phyloP scores from a whole-genome alignment of 176 grass and related monocot species.

The Musa beccarii region DNA sequence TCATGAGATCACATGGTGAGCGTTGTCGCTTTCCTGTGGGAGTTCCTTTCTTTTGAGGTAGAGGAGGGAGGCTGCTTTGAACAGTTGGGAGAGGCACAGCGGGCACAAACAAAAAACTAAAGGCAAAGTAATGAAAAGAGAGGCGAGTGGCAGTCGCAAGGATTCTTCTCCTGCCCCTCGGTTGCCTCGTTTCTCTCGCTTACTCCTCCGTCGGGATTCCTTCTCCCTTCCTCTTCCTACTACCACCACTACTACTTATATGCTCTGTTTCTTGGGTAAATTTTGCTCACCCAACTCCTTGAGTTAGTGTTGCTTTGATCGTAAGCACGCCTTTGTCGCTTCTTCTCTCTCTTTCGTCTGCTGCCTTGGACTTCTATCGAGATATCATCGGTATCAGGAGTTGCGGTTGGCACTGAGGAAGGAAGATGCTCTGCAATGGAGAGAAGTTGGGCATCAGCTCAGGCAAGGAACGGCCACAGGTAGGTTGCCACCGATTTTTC shows the following conservation, averaged over 20 bases:
- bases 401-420: not conserved
- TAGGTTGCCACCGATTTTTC: not conserved
- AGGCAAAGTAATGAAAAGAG: not conserved
- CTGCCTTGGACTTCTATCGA: too few species aligned
- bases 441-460: not conserved
- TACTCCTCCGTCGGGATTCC: slow-evolving; percentile 3
- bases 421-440: slow-evolving; percentile 5
- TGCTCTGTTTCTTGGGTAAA: not conserved
- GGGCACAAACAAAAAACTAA: not conserved
- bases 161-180: slow-evolving; percentile 2
- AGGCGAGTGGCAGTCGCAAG: slow-evolving; percentile 13
- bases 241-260: not conserved
- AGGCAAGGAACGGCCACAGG: slow-evolving; percentile 2
- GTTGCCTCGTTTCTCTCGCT: slow-evolving; percentile 7
- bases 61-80: slow-evolving; percentile 2
- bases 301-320: not conserved
- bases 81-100: not conserved
- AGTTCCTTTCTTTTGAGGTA: slow-evolving; percentile 12
- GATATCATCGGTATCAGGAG: not conserved
- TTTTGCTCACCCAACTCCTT: not conserved
- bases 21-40: slow-evolving; percentile 10
- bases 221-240: not conserved
- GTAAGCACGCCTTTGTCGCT: not conserved
- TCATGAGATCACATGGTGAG: slow-evolving; percentile 2
- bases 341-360: not conserved